Evolutionary conservation across 2,329 filamentous ascomycete genomes (phyloP).

Genomic region (Verticillium tricorpus): DNA sequence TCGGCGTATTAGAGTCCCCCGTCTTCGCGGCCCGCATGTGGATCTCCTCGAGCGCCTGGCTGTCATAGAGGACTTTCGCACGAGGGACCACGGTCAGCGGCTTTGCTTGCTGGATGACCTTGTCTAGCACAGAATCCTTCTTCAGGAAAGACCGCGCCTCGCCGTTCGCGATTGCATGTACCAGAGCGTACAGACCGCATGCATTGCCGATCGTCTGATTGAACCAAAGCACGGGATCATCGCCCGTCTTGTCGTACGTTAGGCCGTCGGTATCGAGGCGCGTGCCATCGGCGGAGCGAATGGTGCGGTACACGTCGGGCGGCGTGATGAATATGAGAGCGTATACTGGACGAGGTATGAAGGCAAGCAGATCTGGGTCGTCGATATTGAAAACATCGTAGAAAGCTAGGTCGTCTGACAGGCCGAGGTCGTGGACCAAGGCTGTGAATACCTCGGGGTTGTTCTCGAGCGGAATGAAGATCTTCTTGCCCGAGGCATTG

Average conservation of each 20-base stretch:
- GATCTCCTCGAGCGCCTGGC: constrained; percentile 63
- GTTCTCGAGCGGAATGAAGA: constrained; percentile 41
- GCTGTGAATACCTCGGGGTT: constrained; percentile 76
- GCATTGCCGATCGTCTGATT: constrained; percentile 80
- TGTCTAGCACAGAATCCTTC: constrained; percentile 48
- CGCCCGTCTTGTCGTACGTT: constrained; percentile 18
- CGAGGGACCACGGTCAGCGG: constrained; percentile 46
- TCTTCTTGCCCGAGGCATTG: constrained; percentile 25
- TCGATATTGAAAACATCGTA: constrained; percentile 80
- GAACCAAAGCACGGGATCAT: constrained; percentile 74
- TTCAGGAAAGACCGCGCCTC: constrained; percentile 50
- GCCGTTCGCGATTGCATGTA: constrained; percentile 72
- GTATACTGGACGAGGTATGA: constrained; percentile 71
- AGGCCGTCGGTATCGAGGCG: constrained; percentile 14
- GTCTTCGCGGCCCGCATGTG: constrained; percentile 64
- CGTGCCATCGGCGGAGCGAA: neutral
- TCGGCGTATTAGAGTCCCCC: constrained; percentile 64
- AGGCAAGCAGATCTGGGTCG: constrained; percentile 68
- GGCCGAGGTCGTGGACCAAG: constrained; percentile 66
- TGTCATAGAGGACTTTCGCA: constrained; percentile 68
- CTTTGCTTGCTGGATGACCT: constrained; percentile 57
- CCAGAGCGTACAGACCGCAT: constrained; percentile 72
- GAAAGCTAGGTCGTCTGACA: constrained; percentile 65
- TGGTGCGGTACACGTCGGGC: constrained; percentile 22
- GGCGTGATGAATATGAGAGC: constrained; percentile 80